phyloP scores from a whole-genome alignment of 192 early-diverging fungal species.

The Diversispora epigaea region DNA sequence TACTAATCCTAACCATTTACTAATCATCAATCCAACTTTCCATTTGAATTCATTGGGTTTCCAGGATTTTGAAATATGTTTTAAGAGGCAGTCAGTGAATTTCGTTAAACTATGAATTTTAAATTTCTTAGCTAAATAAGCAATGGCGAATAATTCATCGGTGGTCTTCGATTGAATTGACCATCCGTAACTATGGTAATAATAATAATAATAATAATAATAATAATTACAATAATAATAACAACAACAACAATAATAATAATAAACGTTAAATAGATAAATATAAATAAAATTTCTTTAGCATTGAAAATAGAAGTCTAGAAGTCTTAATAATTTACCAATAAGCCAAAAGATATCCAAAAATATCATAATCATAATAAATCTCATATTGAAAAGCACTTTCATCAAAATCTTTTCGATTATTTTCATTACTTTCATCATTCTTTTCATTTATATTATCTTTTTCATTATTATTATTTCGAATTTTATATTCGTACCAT shows the following conservation, averaged over 20 bases:
- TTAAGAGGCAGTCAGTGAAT: background rate
- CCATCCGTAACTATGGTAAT: background rate
- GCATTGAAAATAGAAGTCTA: background rate
- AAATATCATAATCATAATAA: slow-evolving; percentile 24
- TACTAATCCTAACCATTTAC: slow-evolving; percentile 1
- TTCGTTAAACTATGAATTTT: background rate
- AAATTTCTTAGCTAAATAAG: slow-evolving; percentile 15
- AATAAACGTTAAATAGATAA: background rate
- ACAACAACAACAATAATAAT: too few relatives aligned
- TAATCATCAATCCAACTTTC: background rate
- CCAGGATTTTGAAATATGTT: slow-evolving; percentile 8
- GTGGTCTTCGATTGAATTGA: background rate
- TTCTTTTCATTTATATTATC: background rate
- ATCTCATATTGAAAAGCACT: background rate
- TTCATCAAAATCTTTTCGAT: background rate
- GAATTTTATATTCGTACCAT: slow-evolving; percentile 2
- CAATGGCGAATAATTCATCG: slow-evolving; percentile 14
- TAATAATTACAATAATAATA: too few relatives aligned
- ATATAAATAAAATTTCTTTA: background rate
- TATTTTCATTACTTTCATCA: background rate
- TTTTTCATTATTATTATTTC: background rate
- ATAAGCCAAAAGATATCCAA: slow-evolving; percentile 12
- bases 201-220: background rate
- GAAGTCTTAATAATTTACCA: background rate
- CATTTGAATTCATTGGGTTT: background rate